Evolutionary conservation across 345 rosid species (phyloP), one percentile per base, ranked within the genome.

Genomic region (Mangifera indica): DNA sequence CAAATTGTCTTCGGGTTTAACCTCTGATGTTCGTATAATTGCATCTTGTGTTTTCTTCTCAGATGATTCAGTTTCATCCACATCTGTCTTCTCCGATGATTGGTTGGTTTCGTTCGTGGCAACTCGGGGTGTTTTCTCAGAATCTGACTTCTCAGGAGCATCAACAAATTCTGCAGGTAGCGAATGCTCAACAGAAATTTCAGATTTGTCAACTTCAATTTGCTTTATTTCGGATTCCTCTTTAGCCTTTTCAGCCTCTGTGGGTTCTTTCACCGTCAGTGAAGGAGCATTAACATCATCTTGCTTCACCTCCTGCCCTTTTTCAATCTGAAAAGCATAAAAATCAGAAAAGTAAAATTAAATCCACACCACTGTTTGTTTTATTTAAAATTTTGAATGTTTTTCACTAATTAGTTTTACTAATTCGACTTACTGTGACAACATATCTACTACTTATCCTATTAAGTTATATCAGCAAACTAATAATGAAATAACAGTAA

Each of bases 291-390:
- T 62, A 4, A 45, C 77, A 26, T n/a, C 48, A 64, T 46, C 73
- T 14, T 56, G 42, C 7, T 37, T 17, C 10, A 67, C 8, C 17
- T 74, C 74, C 72, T 74, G 72, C 32, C 44, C 79, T 51, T 25
- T 46, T 63, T 71, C 74, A 34, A 60, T 74, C 84, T 81, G 77
- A 48, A 58, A 54, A 54, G 21, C 3, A 52, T 25, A 13, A 20
- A 7, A 4, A 40, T 7, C 42, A 37, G 1, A 37, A 20, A 29
- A 53, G 20, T 18, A 22, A 69, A 15, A 42, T 44, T 7, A 37
- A 37, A 37, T 5, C 42, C 7, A 37, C 5, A 6, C 7, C 40
- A 0, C 40, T 6, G 5, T n/a, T n/a, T n/a, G 5, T 32, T 32
- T 32, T 5, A 32, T 32, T 3, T 32, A 32, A 32, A 32, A 32